These are phyloP conservation scores for Phialemoniopsis sp. DNA, from an alignment of 2,329 filamentous ascomycete species.

Conservation along the genomic window DNA sequence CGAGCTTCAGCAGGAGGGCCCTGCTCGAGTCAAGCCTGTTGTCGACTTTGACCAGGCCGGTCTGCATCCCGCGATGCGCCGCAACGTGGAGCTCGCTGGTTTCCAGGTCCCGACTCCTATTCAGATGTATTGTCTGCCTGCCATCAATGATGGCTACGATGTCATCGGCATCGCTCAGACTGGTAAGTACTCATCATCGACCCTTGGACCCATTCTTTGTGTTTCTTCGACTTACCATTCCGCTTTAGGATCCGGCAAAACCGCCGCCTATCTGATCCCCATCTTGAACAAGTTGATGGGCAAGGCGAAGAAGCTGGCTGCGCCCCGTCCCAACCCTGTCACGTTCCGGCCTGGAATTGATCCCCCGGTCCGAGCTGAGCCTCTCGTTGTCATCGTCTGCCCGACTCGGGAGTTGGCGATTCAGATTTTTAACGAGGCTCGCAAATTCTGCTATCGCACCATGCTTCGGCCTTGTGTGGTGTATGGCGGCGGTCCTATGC, in stretches of 20 bases:
- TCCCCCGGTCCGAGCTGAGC: slow-evolving; percentile 67
- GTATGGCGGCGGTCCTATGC: slow-evolving; percentile 78
- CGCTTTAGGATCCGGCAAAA: slow-evolving; percentile 83
- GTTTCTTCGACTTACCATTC: slow-evolving; percentile 1
- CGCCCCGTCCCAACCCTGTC: slow-evolving; percentile 64
- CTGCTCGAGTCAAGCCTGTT: slow-evolving; percentile 44
- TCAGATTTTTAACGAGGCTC: slow-evolving; percentile 92
- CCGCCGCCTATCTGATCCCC: slow-evolving; percentile 85
- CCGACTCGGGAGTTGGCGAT: slow-evolving; percentile 88
- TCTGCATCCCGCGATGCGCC: slow-evolving; percentile 76
- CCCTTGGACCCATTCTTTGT: no score
- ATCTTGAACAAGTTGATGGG: slow-evolving; percentile 91
- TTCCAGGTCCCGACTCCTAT: slow-evolving; percentile 79
- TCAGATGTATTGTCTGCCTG: slow-evolving; percentile 79
- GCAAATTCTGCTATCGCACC: slow-evolving; percentile 88
- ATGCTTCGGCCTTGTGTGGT: slow-evolving; percentile 89
- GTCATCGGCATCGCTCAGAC: slow-evolving; percentile 90
- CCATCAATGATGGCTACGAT: slow-evolving; percentile 72
- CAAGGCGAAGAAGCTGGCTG: slow-evolving; percentile 84
- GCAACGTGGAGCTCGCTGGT: slow-evolving; percentile 70
- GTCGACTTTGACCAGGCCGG: slow-evolving; percentile 69
- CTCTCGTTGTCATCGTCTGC: slow-evolving; percentile 78
- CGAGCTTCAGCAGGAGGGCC: slow-evolving; percentile 53
- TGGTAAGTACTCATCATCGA: slow-evolving; percentile 56
- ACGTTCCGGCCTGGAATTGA: slow-evolving; percentile 46